Evolutionary conservation across 495 filamentous ascomycete genomes (phyloP).

Genomic region (Penicillium nucicola): DNA sequence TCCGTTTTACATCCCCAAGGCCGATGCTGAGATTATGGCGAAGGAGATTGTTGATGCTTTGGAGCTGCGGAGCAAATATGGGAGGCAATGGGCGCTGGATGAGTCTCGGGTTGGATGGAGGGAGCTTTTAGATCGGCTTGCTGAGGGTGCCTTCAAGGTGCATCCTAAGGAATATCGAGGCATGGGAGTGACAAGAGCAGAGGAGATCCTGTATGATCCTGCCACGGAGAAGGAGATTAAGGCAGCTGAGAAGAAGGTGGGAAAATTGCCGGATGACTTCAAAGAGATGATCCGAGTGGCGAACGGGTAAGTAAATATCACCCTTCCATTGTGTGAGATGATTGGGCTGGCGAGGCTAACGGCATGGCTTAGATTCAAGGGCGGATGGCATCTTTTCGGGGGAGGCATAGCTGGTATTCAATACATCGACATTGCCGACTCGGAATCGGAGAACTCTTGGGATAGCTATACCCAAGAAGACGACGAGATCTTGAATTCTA

Average conservation of each 20-base stretch:
- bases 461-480: no score
- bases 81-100: slow-evolving; percentile 1
- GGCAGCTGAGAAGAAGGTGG: background rate
- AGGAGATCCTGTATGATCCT: background rate
- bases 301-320: background rate
- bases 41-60: background rate
- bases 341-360: background rate
- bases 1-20: background rate
- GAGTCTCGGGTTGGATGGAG: background rate
- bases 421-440: background rate
- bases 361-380: background rate
- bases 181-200: background rate
- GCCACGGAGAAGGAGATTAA: background rate
- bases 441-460: background rate
- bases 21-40: background rate
- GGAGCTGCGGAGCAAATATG: background rate
- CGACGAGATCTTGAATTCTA: background rate
- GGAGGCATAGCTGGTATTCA: background rate
- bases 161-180: background rate
- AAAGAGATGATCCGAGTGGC: background rate
- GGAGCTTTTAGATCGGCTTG: background rate
- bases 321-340: no score
- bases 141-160: background rate
- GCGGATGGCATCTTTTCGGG: background rate
- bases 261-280: background rate